phyloP scores from a whole-genome alignment of 78 protist genomes.

The Emiliania huxleyi region DNA sequence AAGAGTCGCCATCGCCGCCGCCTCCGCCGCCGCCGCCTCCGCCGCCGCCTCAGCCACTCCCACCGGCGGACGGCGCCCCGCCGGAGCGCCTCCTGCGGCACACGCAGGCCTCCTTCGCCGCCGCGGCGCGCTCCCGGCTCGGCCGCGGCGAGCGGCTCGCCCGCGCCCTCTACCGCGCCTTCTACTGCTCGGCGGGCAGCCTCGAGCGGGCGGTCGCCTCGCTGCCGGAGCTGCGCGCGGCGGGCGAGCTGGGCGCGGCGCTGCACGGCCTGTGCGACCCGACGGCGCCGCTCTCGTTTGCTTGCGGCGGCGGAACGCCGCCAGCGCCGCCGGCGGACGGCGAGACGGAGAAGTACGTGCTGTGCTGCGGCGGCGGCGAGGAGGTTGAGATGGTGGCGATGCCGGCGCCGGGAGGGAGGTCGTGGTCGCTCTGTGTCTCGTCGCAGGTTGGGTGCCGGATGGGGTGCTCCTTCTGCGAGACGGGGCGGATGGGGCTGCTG shows the following conservation, averaged over 20 bases:
- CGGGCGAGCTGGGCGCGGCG: background rate
- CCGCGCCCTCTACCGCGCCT: background rate
- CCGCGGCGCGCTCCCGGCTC: background rate
- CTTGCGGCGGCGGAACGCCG: background rate
- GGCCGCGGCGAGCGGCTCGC: conserved; percentile 8
- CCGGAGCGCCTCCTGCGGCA: background rate
- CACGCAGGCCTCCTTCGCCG: background rate
- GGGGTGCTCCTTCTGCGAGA: conserved; percentile 68
- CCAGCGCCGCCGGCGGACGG: background rate
- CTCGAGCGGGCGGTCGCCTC: background rate
- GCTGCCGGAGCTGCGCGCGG: background rate
- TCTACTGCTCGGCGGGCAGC: background rate
- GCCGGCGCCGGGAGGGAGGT: background rate
- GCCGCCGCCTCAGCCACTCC: no score
- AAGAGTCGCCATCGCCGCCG: no score
- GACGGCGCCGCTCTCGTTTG: background rate
- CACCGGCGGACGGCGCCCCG: conserved; percentile 5
- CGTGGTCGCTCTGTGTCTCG: conserved; percentile 9
- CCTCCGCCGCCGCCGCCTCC: no score
- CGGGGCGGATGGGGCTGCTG: conserved; percentile 59
- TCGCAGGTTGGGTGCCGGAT: conserved; percentile 66
- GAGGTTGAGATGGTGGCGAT: conserved; percentile 18
- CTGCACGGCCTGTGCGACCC: background rate
- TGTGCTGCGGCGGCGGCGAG: background rate
- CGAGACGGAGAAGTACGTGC: conserved; percentile 14